Conservation (phyloP, 768 basidiomycete genomes). For the Neoboletus brunneissimus region DNA sequence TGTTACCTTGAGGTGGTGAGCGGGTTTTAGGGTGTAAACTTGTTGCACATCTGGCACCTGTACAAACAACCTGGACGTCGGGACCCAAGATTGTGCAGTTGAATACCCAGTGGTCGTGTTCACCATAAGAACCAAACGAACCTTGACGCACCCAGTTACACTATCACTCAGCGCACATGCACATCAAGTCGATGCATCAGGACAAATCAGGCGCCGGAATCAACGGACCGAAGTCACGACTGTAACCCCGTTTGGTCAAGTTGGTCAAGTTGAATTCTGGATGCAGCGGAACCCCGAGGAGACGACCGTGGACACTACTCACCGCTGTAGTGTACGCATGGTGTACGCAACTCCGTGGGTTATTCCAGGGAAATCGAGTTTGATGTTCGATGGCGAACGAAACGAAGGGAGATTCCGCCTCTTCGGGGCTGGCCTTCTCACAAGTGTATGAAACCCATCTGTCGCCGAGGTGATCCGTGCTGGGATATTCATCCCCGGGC, state of each 20-base stretch:
- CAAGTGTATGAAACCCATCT: not conserved
- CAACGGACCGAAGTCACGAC: not conserved
- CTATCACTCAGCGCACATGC: not conserved
- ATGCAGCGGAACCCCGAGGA: no score
- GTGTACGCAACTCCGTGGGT: no score
- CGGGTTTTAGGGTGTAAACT: no score
- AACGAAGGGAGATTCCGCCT: no score
- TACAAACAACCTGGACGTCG: not conserved
- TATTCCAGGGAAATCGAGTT: no score
- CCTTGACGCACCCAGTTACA: not conserved
- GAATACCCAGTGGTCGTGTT: not conserved
- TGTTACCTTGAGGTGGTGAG: not conserved
- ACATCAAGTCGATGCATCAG: not conserved
- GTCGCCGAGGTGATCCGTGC: not conserved
- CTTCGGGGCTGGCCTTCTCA: not conserved
- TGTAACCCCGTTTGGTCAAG: no score
- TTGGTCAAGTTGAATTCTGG: no score
- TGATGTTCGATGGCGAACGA: no score
- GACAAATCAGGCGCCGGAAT: no score
- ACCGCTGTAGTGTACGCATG: no score
- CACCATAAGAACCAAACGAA: not conserved
- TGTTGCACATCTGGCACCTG: no score
- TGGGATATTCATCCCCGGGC: not conserved
- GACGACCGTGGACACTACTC: no score
- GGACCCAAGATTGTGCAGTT: not conserved